Evolutionary conservation across 257 asterid genomes (phyloP), one percentile per base, ranked within the genome.

Genomic region (Gentiana straminea): DNA sequence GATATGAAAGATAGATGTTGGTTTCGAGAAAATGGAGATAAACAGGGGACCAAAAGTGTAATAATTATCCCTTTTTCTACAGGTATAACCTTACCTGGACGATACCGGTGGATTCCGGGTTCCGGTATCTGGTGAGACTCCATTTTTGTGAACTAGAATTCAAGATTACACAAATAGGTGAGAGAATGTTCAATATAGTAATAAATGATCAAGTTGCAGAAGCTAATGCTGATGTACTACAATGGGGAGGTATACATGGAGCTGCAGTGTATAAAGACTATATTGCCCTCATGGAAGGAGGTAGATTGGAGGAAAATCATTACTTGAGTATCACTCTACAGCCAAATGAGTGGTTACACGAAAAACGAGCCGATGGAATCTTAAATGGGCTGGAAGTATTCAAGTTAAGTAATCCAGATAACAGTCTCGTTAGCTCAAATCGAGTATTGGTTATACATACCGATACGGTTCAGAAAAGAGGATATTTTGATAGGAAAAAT

Each of bases 321-420:
- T 60, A 57, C 54, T 68, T 84, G 59, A 67, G 74, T 63, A 54
- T 84, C 70, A 48, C 63, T 63, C 60, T 77, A 65, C 79, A 64
- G 68, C 75, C 76, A 44, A 75, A 72, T 52, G 58, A 53, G 8
- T 63, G 51, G 4, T 36, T 70, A 32, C 59, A 51, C 38, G 62
- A 43, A 11, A 47, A 52, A 37, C 49, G 48, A 66, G 62, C 68
- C 54, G 66, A 48, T 32, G 55, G 75, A 57, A 56, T 70, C 51
- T 52, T 81, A 65, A 67, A 61, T 59, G 89, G 84, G 34, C 8
- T 84, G 37, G 86, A 84, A 62, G 75, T 79, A 44, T 81, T 84
- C 76, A 84, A 84, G 77, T 59, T 79, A 67, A 79, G 84, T 70
- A 81, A 81, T 62, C 94, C 82, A 15, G 89, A 79, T 67, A 84